These are phyloP conservation scores for Ophiocordyceps camponoti-leonardi DNA, from an alignment of 2,329 filamentous ascomycete species.

Conservation along the genomic window DNA sequence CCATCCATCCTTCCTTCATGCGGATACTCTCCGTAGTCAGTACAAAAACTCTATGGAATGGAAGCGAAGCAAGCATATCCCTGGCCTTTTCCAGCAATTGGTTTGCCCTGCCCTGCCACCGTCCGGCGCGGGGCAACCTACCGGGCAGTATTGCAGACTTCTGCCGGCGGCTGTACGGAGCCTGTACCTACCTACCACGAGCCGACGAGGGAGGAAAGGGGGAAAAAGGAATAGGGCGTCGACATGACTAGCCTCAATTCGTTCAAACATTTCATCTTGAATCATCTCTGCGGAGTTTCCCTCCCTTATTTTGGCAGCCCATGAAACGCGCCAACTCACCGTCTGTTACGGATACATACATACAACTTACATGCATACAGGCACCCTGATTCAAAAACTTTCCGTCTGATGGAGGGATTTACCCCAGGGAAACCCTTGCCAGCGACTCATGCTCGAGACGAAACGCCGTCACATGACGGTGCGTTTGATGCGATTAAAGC, in stretches of 20 bases:
- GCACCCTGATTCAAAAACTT: not conserved
- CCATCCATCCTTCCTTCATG: no score
- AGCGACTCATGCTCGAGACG: not conserved
- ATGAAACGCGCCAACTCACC: not conserved
- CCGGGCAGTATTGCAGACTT: no score
- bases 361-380: no score
- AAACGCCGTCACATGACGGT: not conserved
- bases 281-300: no score
- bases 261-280: not conserved
- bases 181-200: no score
- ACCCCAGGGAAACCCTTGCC: not conserved
- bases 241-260: not conserved
- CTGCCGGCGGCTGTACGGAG: no score
- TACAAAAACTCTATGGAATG: not conserved
- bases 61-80: no score
- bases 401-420: not conserved
- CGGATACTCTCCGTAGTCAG: no score
- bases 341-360: no score
- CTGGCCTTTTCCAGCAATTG: not conserved
- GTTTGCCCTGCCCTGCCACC: not conserved
- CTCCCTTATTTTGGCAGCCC: not conserved
- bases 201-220: no score
- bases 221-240: no score
- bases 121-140: not conserved
- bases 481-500: not conserved